Conservation (phyloP, 768 basidiomycete species). For the Gyrodon lividus region DNA sequence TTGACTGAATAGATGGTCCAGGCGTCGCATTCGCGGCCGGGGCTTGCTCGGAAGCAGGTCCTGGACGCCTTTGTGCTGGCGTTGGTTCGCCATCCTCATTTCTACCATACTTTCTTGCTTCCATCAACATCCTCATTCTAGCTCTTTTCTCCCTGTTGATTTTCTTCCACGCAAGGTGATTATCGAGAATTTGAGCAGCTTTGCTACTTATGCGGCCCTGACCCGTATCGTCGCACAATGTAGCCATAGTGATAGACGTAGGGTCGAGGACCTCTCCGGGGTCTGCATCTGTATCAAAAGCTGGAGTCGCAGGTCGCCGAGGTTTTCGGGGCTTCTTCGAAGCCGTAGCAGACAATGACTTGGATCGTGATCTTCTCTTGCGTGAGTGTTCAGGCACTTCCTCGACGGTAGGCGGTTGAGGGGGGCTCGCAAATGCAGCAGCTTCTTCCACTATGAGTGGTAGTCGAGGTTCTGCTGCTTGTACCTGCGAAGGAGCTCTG, state of each 20-base stretch:
- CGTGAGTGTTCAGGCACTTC: constrained; percentile 10
- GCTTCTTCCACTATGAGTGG: constrained; percentile 1
- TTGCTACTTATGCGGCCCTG: constrained; percentile 79
- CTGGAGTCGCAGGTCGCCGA: constrained; percentile 51
- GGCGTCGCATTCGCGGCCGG: constrained; percentile 2
- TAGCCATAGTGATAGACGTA: constrained; percentile 81
- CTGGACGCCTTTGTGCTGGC: constrained; percentile 8
- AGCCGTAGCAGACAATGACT: constrained; percentile 13
- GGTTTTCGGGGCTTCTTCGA: constrained; percentile 36
- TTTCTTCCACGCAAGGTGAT: constrained; percentile 71
- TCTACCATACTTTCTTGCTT: constrained; percentile 73
- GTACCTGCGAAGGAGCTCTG: constrained; percentile 6
- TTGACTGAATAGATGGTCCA: constrained; percentile 17
- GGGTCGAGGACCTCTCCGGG: constrained; percentile 80
- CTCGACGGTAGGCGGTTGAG: constrained; percentile 17
- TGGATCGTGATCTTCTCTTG: constrained; percentile 19
- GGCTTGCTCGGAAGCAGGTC: constrained; percentile 8
- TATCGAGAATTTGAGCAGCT: constrained; percentile 66
- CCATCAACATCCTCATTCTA: constrained; percentile 61
- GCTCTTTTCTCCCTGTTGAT: constrained; percentile 65
- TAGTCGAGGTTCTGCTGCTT: neutral
- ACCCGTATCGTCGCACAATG: constrained; percentile 74
- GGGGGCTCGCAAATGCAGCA: neutral
- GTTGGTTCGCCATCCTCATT: constrained; percentile 45
- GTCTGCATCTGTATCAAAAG: constrained; percentile 56